Evolutionary conservation across 2,329 filamentous ascomycete genomes (phyloP).

Genomic region (Fusarium miscanthi): DNA sequence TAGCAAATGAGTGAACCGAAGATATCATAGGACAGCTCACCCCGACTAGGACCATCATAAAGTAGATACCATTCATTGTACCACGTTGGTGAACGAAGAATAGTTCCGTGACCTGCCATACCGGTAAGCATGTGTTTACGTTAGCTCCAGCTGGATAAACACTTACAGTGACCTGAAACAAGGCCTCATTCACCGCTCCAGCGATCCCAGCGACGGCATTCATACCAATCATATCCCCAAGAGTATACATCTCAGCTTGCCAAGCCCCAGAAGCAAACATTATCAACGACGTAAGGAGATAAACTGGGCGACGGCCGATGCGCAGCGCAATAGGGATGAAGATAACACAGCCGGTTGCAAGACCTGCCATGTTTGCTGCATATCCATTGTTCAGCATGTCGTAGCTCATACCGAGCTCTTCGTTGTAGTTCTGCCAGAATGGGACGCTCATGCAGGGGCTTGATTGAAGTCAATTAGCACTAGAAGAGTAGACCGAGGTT

Average conservation of each 20-base stretch:
- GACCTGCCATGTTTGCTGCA: conserved; percentile 45
- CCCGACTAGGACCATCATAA: conserved; percentile 30
- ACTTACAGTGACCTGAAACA: conserved; percentile 46
- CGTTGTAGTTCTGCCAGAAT: conserved; percentile 33
- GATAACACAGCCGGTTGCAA: conserved; percentile 48
- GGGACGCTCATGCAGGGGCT: conserved; percentile 35
- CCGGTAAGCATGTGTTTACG: no score
- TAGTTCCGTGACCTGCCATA: conserved; percentile 38
- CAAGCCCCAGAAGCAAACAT: conserved; percentile 41
- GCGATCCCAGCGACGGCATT: conserved; percentile 49
- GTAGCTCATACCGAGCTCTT: conserved; percentile 35
- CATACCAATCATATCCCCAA: conserved; percentile 36
- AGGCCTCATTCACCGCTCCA: conserved; percentile 52
- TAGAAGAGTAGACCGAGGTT: fast-evolving
- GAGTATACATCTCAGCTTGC: conserved; percentile 39
- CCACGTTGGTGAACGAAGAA: conserved; percentile 49
- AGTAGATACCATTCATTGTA: conserved; percentile 44
- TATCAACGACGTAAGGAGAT: conserved; percentile 41
- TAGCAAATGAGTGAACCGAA: fast-evolving
- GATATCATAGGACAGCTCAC: not conserved
- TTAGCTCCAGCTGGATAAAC: no score
- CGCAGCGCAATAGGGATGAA: conserved; percentile 49
- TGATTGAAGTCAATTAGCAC: not conserved
- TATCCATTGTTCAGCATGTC: conserved; percentile 41
- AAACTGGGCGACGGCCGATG: conserved; percentile 47